Conservation (phyloP, 2,329 filamentous ascomycete genomes). For the Colletotrichum brevisporum region DNA sequence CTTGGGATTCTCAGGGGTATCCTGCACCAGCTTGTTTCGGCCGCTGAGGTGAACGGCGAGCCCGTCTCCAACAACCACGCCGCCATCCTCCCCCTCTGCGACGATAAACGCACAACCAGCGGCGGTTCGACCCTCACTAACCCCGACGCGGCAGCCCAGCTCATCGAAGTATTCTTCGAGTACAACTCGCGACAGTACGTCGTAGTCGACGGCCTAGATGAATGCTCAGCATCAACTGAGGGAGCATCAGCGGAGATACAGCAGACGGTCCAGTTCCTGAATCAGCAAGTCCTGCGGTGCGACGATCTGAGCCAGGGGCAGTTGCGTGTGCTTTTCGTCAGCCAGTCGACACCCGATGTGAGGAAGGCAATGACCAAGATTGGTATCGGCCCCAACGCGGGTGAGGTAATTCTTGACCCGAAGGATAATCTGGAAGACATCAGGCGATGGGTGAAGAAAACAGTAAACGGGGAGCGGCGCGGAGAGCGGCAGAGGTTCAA, state of each 20-base stretch:
- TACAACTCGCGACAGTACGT: conserved; percentile 50
- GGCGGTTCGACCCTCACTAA: conserved; percentile 47
- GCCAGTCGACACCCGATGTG: conserved; percentile 48
- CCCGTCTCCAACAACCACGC: conserved; percentile 37
- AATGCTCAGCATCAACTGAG: conserved; percentile 50
- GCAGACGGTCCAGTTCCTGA: conserved; percentile 47
- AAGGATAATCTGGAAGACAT: conserved; percentile 34
- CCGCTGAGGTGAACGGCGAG: not conserved
- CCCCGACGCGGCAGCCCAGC: conserved; percentile 43
- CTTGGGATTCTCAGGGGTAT: conserved; percentile 50
- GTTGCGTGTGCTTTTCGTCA: conserved; percentile 51
- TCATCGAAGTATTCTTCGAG: conserved; percentile 51
- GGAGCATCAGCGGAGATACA: conserved; percentile 43
- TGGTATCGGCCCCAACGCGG: conserved; percentile 42
- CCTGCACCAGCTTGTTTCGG: conserved; percentile 49
- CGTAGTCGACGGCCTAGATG: conserved; percentile 61
- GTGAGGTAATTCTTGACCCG: conserved; percentile 49
- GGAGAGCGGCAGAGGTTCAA: conserved; percentile 10
- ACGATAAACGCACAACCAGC: conserved; percentile 46
- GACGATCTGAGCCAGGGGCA: conserved; percentile 44
- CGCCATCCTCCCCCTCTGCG: conserved; percentile 48
- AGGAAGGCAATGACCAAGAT: conserved; percentile 42
- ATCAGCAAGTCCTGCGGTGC: conserved; percentile 42
- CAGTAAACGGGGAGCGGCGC: not conserved
- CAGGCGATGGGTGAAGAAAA: conserved; percentile 21